These are phyloP conservation scores for Pythium apleroticum DNA, from an alignment of 352 stramenopile genomes.

Conservation along the genomic window DNA sequence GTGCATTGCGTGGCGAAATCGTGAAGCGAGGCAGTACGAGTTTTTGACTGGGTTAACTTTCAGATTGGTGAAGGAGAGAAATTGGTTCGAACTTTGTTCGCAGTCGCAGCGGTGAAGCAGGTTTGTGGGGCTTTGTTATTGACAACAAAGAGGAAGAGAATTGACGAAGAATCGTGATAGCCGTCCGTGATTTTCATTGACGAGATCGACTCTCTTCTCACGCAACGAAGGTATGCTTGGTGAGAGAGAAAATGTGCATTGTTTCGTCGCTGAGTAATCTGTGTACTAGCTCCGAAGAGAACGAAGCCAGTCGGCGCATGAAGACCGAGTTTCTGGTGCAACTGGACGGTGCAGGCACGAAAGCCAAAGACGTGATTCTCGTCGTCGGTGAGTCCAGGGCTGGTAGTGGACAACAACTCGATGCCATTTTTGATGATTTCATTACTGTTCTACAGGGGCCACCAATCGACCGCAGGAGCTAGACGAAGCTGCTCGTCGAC, in stretches of 20 bases:
- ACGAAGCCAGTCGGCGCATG: conserved; percentile 96
- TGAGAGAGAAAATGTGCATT: conserved; percentile 5
- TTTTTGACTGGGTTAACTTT: neutral
- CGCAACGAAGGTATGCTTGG: conserved; percentile 81
- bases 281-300: conserved; percentile 89
- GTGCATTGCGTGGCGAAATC: neutral
- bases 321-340: conserved; percentile 99
- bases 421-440: neutral
- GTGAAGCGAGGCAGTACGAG: too few species aligned
- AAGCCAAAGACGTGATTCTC: conserved; percentile 89
- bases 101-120: conserved; percentile 92
- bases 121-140: conserved; percentile 30
- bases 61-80: conserved; percentile 99
- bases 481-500: conserved; percentile 95
- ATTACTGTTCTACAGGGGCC: conserved; percentile 55
- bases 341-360: conserved; percentile 94
- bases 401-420: neutral
- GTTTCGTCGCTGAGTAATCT: neutral
- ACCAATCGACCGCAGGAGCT: conserved; percentile 98
- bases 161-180: conserved; percentile 32
- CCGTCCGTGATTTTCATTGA: conserved; percentile 99
- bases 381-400: conserved; percentile 61
- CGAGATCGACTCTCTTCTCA: conserved; percentile 99
- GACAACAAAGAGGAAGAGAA: neutral
- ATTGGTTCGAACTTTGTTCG: conserved; percentile 96